phyloP scores from a whole-genome alignment of 805 yeast species.

The Candida fluviatilis region DNA sequence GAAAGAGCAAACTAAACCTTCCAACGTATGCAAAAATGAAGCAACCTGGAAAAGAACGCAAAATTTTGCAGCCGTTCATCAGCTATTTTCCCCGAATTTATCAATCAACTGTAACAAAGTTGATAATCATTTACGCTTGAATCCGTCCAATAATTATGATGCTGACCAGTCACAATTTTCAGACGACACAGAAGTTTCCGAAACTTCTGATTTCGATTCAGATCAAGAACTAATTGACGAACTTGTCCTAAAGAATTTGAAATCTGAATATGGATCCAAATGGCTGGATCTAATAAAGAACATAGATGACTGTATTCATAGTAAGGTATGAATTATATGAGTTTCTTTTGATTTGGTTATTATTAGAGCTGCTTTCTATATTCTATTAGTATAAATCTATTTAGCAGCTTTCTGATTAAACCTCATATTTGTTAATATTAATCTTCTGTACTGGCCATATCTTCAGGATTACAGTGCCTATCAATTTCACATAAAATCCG shows the following conservation, averaged over 20 bases:
- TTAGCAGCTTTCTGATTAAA: no score
- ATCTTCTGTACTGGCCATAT: not conserved
- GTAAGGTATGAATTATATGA: no score
- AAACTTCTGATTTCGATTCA: constrained; percentile 19
- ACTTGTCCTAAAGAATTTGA: not conserved
- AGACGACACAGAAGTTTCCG: not conserved
- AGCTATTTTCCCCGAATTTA: no score
- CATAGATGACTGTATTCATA: constrained; percentile 5
- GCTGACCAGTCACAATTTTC: not conserved
- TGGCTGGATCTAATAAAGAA: constrained; percentile 8
- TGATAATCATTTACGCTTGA: not conserved
- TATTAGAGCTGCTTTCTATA: no score
- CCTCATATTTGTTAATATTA: no score
- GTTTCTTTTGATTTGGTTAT: no score
- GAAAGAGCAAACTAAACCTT: no score
- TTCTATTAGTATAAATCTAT: no score
- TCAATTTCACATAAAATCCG: constrained; percentile 43
- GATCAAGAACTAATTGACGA: constrained; percentile 16
- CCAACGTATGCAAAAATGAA: no score
- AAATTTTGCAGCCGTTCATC: not conserved
- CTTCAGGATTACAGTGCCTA: constrained; percentile 22
- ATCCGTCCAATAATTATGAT: not conserved
- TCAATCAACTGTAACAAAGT: constrained; percentile 1
- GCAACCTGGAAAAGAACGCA: not conserved
- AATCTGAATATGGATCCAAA: constrained; percentile 2